Conservation (phyloP, 2,329 filamentous ascomycete genomes). For the Penicillium sp. region DNA sequence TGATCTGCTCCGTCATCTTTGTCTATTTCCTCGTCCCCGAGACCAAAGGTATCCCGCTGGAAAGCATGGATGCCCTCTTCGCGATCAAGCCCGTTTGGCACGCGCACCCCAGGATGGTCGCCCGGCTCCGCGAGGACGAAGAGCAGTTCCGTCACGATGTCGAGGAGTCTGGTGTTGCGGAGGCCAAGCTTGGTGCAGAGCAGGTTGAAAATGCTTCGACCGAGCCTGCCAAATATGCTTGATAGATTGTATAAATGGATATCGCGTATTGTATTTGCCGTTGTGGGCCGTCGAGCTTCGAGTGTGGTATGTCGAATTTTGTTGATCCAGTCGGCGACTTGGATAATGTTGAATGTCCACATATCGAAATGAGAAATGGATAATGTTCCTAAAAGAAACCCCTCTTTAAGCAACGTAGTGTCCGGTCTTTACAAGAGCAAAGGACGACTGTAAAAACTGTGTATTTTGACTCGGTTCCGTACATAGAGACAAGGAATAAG, state of each 20-base stretch:
- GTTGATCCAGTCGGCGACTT: not conserved
- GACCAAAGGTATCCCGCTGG: conserved; percentile 68
- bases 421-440: not conserved
- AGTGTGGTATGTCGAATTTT: not conserved
- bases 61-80: conserved; percentile 68
- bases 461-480: not conserved
- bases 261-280: not conserved
- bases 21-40: conserved; percentile 68
- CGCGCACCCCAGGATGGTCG: conserved; percentile 40
- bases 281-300: not conserved
- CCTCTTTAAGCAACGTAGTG: not conserved
- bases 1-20: conserved; percentile 62
- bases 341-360: conserved; percentile 1
- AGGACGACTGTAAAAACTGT: not conserved
- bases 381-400: not conserved
- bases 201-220: conserved; percentile 21
- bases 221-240: conserved; percentile 20
- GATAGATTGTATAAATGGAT: conserved; percentile 2
- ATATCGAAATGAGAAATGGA: not conserved
- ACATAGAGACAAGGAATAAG: not conserved
- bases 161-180: conserved; percentile 22
- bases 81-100: conserved; percentile 42
- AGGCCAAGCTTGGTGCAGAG: conserved; percentile 18
- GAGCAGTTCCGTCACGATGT: conserved; percentile 36
- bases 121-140: conserved; percentile 39